phyloP scores from a whole-genome alignment of 495 filamentous ascomycete genomes.

The Lasiosphaeria miniovina region DNA sequence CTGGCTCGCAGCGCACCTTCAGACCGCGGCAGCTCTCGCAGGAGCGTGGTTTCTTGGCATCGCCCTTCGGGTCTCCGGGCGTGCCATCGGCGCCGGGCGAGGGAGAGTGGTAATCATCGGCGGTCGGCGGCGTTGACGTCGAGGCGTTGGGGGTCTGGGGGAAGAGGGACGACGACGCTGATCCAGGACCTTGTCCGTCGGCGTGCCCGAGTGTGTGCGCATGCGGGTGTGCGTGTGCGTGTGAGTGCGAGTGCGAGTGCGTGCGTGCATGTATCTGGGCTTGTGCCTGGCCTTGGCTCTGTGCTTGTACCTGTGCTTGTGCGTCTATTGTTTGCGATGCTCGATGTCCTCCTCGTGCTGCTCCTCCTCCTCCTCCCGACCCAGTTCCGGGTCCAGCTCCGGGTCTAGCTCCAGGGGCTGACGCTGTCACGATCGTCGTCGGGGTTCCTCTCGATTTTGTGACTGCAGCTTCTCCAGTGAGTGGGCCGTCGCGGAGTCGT shows the following conservation, averaged over 20 bases:
- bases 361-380: conserved; percentile 4
- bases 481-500: conserved; percentile 16
- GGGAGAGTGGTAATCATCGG: neutral
- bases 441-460: neutral
- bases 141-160: conserved; percentile 14
- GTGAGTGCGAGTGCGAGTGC: conserved; percentile 2
- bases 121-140: neutral
- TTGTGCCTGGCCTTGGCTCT: conserved; percentile 1
- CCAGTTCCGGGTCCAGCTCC: neutral
- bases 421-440: neutral
- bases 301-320: conserved; percentile 4
- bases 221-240: conserved; percentile 8
- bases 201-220: too few species aligned
- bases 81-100: conserved; percentile 13
- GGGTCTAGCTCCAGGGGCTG: neutral
- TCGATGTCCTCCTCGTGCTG: neutral
- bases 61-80: conserved; percentile 42
- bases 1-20: conserved; percentile 87
- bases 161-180: conserved; percentile 8
- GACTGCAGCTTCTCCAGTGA: neutral
- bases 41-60: conserved; percentile 77
- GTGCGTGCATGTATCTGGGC: conserved; percentile 3
- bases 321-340: conserved; percentile 2
- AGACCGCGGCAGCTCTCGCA: conserved; percentile 88
- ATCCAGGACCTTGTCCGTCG: too few species aligned